phyloP scores from a whole-genome alignment of 2,329 filamentous ascomycete genomes.

The Penicillium rolfsii region DNA sequence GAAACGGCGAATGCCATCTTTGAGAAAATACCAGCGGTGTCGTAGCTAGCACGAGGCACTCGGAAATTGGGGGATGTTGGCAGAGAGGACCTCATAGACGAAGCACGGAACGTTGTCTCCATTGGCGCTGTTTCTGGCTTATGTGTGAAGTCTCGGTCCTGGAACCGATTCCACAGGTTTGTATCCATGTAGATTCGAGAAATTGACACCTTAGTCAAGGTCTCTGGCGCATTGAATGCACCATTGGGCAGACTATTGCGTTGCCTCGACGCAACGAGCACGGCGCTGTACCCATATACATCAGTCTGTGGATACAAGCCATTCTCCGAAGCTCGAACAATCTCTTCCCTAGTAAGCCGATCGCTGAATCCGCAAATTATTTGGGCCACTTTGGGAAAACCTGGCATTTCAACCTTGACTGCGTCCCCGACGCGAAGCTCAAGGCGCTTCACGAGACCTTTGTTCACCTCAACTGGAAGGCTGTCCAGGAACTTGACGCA shows the following conservation, averaged over 20 bases:
- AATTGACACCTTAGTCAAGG: constrained; percentile 49
- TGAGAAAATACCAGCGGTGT: constrained; percentile 61
- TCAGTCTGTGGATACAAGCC: constrained; percentile 43
- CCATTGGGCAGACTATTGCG: constrained; percentile 46
- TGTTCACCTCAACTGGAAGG: constrained; percentile 44
- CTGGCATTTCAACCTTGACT: constrained; percentile 51
- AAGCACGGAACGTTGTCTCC: constrained; percentile 39
- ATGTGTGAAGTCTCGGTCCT: constrained; percentile 44
- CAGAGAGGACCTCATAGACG: constrained; percentile 44
- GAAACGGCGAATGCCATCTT: constrained; percentile 89
- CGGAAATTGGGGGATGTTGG: constrained; percentile 55
- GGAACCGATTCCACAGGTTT: constrained; percentile 51
- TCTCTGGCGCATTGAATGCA: constrained; percentile 33
- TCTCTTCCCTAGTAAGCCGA: constrained; percentile 36
- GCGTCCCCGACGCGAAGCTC: constrained; percentile 51
- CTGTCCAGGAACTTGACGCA: constrained; percentile 52
- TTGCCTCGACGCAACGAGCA: constrained; percentile 48
- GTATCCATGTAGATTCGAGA: constrained; percentile 51
- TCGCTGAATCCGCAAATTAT: constrained; percentile 48
- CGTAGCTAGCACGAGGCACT: constrained; percentile 46
- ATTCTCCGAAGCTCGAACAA: constrained; percentile 28
- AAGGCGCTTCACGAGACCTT: constrained; percentile 47
- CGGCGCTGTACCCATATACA: constrained; percentile 47
- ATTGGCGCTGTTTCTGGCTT: constrained; percentile 23
- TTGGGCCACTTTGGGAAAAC: constrained; percentile 49